Evolutionary conservation across 2,329 filamentous ascomycete species (phyloP).

Genomic region (Aspergillus latus): DNA sequence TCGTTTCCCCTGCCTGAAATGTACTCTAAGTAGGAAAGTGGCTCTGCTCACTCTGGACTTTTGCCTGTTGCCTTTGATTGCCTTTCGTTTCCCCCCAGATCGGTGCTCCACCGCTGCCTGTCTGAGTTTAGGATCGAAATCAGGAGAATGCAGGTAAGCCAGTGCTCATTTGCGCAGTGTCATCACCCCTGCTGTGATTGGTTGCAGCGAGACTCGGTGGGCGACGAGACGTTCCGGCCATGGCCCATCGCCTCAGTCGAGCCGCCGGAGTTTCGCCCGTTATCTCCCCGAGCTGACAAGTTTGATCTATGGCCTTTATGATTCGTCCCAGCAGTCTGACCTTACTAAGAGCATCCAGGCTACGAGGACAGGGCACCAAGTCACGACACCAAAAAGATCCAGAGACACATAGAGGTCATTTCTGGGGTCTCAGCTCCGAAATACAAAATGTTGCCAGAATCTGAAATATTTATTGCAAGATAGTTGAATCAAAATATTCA

Average conservation of each 20-base stretch:
- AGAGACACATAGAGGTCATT: too few relatives aligned
- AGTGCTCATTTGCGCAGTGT: too few relatives aligned
- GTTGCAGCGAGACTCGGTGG: conserved; percentile 9
- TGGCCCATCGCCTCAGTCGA: not conserved
- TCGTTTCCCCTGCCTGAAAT: not conserved
- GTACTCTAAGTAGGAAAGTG: conserved; percentile 2
- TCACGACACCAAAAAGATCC: too few relatives aligned
- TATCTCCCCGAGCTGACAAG: conserved; percentile 22
- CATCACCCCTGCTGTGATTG: conserved; percentile 21
- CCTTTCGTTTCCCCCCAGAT: conserved; percentile 24
- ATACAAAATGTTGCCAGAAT: too few relatives aligned
- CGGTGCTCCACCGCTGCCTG: conserved; percentile 29
- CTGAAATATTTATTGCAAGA: too few relatives aligned
- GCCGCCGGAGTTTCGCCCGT: conserved; percentile 14
- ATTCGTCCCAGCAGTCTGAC: conserved; percentile 7
- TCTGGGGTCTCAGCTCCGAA: too few relatives aligned
- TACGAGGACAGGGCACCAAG: too few relatives aligned
- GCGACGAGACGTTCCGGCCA: too few relatives aligned
- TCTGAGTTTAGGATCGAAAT: conserved; percentile 29
- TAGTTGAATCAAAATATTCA: too few relatives aligned
- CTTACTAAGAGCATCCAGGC: too few relatives aligned
- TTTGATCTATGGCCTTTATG: conserved; percentile 19
- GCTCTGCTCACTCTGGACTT: not conserved
- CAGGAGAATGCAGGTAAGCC: not conserved
- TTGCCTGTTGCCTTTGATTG: conserved; percentile 6